Percentiles rank a stretch among this genome's conserved stretches.
phyloP scores from a whole-genome alignment of 352 stramenopile genomes.

The Pythium rhizo-oryzae region DNA sequence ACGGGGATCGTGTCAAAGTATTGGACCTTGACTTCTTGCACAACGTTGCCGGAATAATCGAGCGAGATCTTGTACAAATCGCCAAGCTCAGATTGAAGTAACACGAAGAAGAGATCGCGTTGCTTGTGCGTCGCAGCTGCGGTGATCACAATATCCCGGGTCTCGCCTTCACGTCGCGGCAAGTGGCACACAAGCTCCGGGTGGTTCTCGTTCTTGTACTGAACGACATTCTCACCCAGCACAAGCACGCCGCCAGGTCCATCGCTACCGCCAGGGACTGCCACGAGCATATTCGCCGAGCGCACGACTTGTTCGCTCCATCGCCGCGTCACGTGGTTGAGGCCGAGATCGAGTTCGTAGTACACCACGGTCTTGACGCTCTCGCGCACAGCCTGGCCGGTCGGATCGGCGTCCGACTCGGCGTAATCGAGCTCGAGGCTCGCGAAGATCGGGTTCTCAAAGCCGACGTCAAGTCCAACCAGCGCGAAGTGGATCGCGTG shows the following conservation, averaged over 20 bases:
- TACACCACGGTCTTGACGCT: conserved; percentile 97
- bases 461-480: conserved; percentile 97
- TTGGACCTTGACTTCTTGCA: conserved; percentile 88
- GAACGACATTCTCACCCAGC: conserved; percentile 95
- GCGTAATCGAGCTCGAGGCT: conserved; percentile 96
- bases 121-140: conserved; percentile 94
- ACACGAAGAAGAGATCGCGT: conserved; percentile 96
- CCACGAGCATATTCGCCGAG: conserved; percentile 95
- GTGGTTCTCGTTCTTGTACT: conserved; percentile 97
- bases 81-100: conserved; percentile 98
- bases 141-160: conserved; percentile 92
- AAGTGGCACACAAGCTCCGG: conserved; percentile 73
- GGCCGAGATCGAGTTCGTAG: conserved; percentile 99
- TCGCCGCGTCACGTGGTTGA: conserved; percentile 98
- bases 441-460: conserved; percentile 99
- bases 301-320: conserved; percentile 91
- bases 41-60: conserved; percentile 77
- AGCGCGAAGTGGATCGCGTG: conserved; percentile 95
- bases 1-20: conserved; percentile 98
- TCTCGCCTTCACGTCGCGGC: conserved; percentile 74
- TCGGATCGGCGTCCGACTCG: conserved; percentile 85
- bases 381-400: conserved; percentile 52
- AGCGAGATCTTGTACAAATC: conserved; percentile 99
- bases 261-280: conserved; percentile 82
- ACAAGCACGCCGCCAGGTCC: conserved; percentile 95